These are phyloP conservation scores for Myrmaecium sp. DNA, from an alignment of 2,329 filamentous ascomycete species.

Conservation along the genomic window DNA sequence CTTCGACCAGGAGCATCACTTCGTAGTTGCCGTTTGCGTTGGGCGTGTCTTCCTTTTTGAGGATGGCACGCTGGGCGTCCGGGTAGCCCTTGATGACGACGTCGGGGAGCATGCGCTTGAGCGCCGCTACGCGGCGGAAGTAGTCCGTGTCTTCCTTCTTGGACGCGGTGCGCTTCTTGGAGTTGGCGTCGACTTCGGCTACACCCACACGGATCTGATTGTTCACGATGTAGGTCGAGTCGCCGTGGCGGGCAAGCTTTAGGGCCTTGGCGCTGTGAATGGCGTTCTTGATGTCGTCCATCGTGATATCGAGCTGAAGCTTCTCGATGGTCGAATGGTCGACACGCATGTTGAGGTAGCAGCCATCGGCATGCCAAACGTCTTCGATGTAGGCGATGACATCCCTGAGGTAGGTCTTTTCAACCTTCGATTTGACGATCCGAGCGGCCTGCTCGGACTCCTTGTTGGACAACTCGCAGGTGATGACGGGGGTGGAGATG, in stretches of 20 bases:
- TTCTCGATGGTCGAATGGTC: slow-evolving; percentile 63
- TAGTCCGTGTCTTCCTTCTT: slow-evolving; percentile 31
- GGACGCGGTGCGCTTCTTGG: slow-evolving; percentile 10
- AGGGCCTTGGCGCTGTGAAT: slow-evolving; percentile 73
- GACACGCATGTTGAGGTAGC: slow-evolving; percentile 65
- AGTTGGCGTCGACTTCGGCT: slow-evolving; percentile 22
- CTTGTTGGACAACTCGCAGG: slow-evolving; percentile 65
- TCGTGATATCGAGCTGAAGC: slow-evolving; percentile 63
- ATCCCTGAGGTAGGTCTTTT: slow-evolving; percentile 84
- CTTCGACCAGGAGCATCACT: slow-evolving; percentile 59
- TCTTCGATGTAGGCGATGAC: slow-evolving; percentile 70
- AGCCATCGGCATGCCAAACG: slow-evolving; percentile 62
- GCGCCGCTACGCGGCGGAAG: slow-evolving; percentile 63
- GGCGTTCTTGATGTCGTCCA: slow-evolving; percentile 55
- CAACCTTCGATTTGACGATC: slow-evolving; percentile 81
- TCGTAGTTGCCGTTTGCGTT: slow-evolving; percentile 46
- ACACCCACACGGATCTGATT: slow-evolving; percentile 57
- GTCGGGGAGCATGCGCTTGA: slow-evolving; percentile 64
- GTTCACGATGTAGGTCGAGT: slow-evolving; percentile 27
- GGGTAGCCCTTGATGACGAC: slow-evolving; percentile 86
- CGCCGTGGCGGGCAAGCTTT: slow-evolving; percentile 50
- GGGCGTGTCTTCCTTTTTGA: slow-evolving; percentile 57
- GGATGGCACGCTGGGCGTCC: slow-evolving; percentile 71
- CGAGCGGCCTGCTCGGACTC: slow-evolving; percentile 62
- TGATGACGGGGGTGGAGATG: slow-evolving; percentile 90